These are phyloP conservation scores for Geotrichum macrosporum DNA, from an alignment of 1,139 yeast genomes.

Conservation along the genomic window DNA sequence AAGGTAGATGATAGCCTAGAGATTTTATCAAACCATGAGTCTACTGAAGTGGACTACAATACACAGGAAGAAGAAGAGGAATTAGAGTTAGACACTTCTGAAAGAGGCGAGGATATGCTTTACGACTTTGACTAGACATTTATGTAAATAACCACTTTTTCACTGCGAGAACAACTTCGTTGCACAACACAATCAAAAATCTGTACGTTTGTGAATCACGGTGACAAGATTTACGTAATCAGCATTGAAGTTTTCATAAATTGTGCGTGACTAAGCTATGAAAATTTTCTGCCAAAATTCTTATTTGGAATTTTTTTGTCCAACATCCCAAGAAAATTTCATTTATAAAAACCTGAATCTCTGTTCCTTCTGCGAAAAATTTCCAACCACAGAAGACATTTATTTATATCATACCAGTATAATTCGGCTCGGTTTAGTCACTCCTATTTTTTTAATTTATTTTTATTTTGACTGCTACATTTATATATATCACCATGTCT, in stretches of 20 bases:
- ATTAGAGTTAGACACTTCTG: too few species aligned
- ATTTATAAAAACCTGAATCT: neutral
- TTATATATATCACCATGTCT: constrained; percentile 13
- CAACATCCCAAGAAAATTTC: neutral
- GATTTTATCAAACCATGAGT: constrained; percentile 79
- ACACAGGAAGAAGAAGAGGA: too few species aligned
- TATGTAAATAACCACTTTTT: neutral
- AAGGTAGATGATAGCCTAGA: constrained; percentile 58
- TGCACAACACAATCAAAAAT: too few species aligned
- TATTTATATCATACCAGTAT: too few species aligned
- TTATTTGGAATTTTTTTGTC: neutral
- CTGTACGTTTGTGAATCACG: neutral
- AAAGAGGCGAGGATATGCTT: constrained; percentile 1
- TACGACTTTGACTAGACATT: neutral
- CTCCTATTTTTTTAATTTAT: neutral
- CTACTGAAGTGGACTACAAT: neutral
- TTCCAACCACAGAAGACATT: too few species aligned
- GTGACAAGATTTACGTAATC: neutral
- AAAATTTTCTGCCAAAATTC: neutral
- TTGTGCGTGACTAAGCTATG: neutral
- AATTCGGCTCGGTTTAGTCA: too few species aligned
- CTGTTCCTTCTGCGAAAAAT: too few species aligned
- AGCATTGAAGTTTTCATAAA: neutral
- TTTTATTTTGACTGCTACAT: neutral
- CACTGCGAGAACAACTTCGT: too few species aligned